Evolutionary conservation across 2,329 filamentous ascomycete genomes (phyloP).

Genomic region (Colletotrichum coccodes): DNA sequence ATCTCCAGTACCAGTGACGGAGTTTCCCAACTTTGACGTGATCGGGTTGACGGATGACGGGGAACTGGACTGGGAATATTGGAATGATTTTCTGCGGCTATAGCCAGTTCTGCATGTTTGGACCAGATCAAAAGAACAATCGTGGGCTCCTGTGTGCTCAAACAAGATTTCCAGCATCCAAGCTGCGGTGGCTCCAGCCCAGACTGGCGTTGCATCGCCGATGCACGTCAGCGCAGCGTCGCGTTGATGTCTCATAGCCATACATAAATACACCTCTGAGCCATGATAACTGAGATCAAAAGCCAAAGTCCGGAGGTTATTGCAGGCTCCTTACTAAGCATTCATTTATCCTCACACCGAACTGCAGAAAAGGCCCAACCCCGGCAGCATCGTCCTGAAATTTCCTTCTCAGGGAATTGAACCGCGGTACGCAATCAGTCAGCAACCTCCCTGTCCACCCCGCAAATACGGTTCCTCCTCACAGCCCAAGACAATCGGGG

Average conservation of each 20-base stretch:
- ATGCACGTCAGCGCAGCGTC: neutral
- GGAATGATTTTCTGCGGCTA: conserved; percentile 17
- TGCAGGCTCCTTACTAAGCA: neutral
- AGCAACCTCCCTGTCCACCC: conserved; percentile 17
- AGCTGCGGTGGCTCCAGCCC: neutral
- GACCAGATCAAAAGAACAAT: too few relatives aligned
- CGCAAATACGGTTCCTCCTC: neutral
- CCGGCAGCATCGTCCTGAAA: too few relatives aligned
- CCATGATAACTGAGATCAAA: neutral
- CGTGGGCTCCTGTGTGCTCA: too few relatives aligned
- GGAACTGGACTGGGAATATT: conserved; percentile 24
- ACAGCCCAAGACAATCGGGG: neutral
- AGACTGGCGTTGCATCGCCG: neutral
- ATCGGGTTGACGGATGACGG: neutral
- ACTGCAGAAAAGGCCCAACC: neutral
- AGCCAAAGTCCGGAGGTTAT: neutral
- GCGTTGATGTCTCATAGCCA: neutral
- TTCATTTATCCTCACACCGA: too few relatives aligned
- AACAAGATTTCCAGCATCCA: neutral
- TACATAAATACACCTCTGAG: neutral
- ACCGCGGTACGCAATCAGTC: neutral
- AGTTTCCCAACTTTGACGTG: neutral
- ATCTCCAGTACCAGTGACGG: neutral
- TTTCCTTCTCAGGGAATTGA: neutral
- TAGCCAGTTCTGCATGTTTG: neutral